Conservation (phyloP, 345 rosid species). For the Murraya koenigii region DNA sequence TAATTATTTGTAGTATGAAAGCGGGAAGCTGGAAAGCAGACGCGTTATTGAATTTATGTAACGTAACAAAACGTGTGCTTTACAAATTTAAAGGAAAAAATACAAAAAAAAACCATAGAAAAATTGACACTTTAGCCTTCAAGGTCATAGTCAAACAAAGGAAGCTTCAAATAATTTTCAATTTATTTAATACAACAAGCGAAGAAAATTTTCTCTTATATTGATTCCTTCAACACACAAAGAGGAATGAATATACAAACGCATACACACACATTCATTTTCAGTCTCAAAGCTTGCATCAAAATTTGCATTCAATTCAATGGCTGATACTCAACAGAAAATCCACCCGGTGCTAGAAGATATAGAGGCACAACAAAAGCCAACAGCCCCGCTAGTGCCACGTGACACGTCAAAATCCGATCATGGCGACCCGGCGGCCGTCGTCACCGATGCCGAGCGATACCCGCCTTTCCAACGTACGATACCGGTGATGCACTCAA, state of each 20-base stretch:
- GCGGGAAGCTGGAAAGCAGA: not conserved
- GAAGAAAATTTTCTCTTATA: not conserved
- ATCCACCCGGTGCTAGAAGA: conserved; percentile 66
- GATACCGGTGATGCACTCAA: conserved; percentile 34
- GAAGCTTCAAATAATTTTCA: not conserved
- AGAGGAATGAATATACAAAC: not conserved
- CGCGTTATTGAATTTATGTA: not conserved
- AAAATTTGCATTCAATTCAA: not conserved
- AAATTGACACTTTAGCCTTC: not conserved
- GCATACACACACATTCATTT: too few species aligned
- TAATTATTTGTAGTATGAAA: not conserved
- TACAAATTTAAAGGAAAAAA: not conserved
- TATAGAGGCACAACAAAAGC: conserved; percentile 39
- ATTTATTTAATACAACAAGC: not conserved
- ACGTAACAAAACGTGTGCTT: not conserved
- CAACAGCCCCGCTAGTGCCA: conserved; percentile 59
- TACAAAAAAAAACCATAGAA: not conserved
- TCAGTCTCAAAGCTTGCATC: not conserved
- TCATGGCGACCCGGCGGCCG: conserved; percentile 16
- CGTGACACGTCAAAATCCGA: conserved; percentile 50
- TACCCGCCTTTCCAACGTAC: conserved; percentile 37
- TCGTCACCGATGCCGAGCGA: not conserved
- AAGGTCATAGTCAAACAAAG: not conserved
- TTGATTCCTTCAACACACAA: not conserved
- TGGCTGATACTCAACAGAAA: conserved; percentile 64